phyloP scores from a whole-genome alignment of 768 basidiomycete genomes.

The Hericium erinaceus region DNA sequence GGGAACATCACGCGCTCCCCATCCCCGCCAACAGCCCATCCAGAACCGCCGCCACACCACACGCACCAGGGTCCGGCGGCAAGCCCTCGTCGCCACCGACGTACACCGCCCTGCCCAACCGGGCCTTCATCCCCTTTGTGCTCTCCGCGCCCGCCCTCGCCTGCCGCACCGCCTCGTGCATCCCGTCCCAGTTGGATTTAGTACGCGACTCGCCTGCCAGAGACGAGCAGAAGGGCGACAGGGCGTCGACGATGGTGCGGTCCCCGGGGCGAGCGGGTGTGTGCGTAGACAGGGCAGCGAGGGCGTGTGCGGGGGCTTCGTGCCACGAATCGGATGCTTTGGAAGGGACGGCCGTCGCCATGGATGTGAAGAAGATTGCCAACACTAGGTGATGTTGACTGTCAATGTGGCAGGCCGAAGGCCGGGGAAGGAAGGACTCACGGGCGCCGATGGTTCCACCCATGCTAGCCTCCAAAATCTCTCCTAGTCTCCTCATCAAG shows the following conservation, averaged over 20 bases:
- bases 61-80: slow-evolving; percentile 47
- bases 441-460: slow-evolving; percentile 47
- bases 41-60: slow-evolving; percentile 36
- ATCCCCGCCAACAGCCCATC: slow-evolving; percentile 25
- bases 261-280: slow-evolving; percentile 46
- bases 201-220: slow-evolving; percentile 14
- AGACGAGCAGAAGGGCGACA: slow-evolving; percentile 34
- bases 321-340: background rate
- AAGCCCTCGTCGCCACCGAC: slow-evolving; percentile 23
- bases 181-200: background rate
- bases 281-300: slow-evolving; percentile 27
- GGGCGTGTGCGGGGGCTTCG: slow-evolving; percentile 18
- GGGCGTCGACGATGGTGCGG: slow-evolving; percentile 48
- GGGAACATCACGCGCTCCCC: background rate
- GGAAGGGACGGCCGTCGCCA: background rate
- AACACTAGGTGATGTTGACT: slow-evolving; percentile 26
- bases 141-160: slow-evolving; percentile 36
- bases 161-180: slow-evolving; percentile 25
- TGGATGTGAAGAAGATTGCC: slow-evolving; percentile 27
- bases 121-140: slow-evolving; percentile 37
- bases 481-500: slow-evolving; percentile 26
- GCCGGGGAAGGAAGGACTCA: slow-evolving; percentile 13
- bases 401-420: background rate
- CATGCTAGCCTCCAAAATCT: slow-evolving; percentile 42
- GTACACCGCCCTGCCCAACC: slow-evolving; percentile 44